phyloP scores from a whole-genome alignment of 495 filamentous ascomycete species.

The Penicillium salamii region DNA sequence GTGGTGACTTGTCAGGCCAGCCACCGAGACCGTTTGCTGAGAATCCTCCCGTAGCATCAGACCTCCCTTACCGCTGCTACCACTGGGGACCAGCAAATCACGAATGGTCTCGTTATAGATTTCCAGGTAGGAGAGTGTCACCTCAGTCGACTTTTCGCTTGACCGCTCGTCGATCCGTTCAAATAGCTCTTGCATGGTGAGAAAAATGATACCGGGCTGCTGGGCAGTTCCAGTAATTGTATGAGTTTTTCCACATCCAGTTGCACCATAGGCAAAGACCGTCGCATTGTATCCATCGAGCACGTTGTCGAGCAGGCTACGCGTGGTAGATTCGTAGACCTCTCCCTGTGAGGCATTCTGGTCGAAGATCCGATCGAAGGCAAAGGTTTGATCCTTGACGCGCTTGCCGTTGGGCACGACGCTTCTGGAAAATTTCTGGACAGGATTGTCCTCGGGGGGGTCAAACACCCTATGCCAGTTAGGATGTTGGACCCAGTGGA shows the following conservation, averaged over 20 bases:
- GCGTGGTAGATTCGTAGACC: conserved; percentile 94
- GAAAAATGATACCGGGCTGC: conserved; percentile 95
- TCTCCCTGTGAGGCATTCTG: conserved; percentile 91
- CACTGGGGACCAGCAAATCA: conserved; percentile 83
- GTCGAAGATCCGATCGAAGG: conserved; percentile 95
- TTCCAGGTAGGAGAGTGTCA: conserved; percentile 94
- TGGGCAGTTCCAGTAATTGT: conserved; percentile 95
- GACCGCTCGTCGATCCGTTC: conserved; percentile 86
- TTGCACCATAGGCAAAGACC: conserved; percentile 97
- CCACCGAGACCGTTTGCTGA: conserved; percentile 88
- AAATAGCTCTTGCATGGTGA: conserved; percentile 98
- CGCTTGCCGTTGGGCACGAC: conserved; percentile 84
- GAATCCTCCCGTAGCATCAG: conserved; percentile 94
- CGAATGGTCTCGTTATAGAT: conserved; percentile 99
- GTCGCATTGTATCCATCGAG: conserved; percentile 98
- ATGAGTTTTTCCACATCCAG: conserved; percentile 97
- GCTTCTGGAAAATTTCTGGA: conserved; percentile 84
- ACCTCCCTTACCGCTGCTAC: conserved; percentile 79
- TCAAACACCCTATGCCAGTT: conserved; percentile 76
- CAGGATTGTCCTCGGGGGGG: conserved; percentile 91
- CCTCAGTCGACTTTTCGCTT: conserved; percentile 81
- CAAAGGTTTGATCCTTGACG: conserved; percentile 97
- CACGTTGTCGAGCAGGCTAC: conserved; percentile 85
- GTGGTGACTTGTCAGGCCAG: conserved; percentile 88
- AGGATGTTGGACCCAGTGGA: not conserved